These are phyloP conservation scores for Lignosus rhinocerotis DNA, from an alignment of 1,284 basidiomycete genomes.

Conservation along the genomic window DNA sequence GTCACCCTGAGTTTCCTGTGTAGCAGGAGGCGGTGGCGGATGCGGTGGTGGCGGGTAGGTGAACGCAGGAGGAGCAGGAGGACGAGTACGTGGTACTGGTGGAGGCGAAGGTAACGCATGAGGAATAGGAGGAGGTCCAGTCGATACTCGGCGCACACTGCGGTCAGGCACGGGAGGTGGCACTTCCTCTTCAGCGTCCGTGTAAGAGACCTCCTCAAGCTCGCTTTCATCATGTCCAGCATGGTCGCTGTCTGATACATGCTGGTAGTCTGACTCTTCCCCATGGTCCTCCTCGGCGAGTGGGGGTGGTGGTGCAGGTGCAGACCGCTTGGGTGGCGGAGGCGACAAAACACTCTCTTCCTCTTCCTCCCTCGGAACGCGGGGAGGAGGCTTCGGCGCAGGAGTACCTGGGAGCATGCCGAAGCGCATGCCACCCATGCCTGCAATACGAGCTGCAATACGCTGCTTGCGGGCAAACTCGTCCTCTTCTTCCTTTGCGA, in stretches of 20 bases:
- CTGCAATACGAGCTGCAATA: constrained; percentile 68
- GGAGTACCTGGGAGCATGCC: constrained; percentile 60
- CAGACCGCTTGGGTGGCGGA: constrained; percentile 23
- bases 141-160: constrained; percentile 30
- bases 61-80: constrained; percentile 19
- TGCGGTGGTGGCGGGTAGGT: constrained; percentile 28
- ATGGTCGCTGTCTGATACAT: constrained; percentile 55
- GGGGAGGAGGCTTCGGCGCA: constrained; percentile 19
- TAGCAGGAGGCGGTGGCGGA: constrained; percentile 34
- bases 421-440: constrained; percentile 76
- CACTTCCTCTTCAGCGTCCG: constrained; percentile 51
- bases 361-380: constrained; percentile 16
- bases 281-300: constrained; percentile 45
- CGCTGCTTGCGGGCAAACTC: constrained; percentile 67
- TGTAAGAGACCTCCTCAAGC: constrained; percentile 60
- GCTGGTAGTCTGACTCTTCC: constrained; percentile 43
- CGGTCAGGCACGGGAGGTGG: constrained; percentile 44
- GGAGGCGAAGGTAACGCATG: constrained; percentile 16
- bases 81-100: constrained; percentile 16
- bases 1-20: constrained; percentile 42
- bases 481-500: constrained; percentile 52
- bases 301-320: constrained; percentile 31
- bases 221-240: constrained; percentile 70
- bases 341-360: constrained; percentile 18
- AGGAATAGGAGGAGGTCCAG: constrained; percentile 25